phyloP scores from a whole-genome alignment of 1,284 basidiomycete species.

The Leccinum pachyderme region DNA sequence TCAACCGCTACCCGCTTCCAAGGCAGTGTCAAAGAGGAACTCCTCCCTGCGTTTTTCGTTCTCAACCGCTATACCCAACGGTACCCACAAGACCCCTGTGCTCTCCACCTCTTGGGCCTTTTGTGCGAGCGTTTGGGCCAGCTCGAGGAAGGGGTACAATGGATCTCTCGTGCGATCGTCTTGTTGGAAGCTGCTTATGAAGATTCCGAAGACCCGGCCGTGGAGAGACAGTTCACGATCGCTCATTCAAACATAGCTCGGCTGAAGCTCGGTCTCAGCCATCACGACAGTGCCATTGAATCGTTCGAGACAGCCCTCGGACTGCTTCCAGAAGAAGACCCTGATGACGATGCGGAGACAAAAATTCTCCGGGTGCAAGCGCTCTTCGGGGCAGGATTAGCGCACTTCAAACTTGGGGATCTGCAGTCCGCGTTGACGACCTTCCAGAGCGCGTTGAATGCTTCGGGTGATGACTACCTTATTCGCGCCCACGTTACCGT shows the following conservation, averaged over 20 bases:
- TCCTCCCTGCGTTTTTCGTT: conserved; percentile 79
- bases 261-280: conserved; percentile 59
- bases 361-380: conserved; percentile 59
- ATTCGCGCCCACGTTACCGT: conserved; percentile 73
- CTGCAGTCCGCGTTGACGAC: conserved; percentile 60
- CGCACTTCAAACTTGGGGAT: conserved; percentile 64
- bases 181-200: conserved; percentile 90
- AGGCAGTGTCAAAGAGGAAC: conserved; percentile 38
- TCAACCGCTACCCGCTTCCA: conserved; percentile 29
- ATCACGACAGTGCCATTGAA: conserved; percentile 62
- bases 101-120: conserved; percentile 83
- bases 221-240: conserved; percentile 80
- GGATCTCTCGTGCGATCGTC: conserved; percentile 63
- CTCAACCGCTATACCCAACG: conserved; percentile 75
- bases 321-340: conserved; percentile 53
- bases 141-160: conserved; percentile 55
- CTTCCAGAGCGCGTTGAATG: conserved; percentile 67
- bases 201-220: conserved; percentile 71
- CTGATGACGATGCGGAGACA: conserved; percentile 24
- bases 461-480: conserved; percentile 45
- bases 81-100: conserved; percentile 69
- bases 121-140: conserved; percentile 85
- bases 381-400: conserved; percentile 70
- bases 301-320: conserved; percentile 75
- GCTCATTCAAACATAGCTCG: conserved; percentile 85